phyloP scores from a whole-genome alignment of 2,329 filamentous ascomycete genomes.

The Sporothrix inflata region DNA sequence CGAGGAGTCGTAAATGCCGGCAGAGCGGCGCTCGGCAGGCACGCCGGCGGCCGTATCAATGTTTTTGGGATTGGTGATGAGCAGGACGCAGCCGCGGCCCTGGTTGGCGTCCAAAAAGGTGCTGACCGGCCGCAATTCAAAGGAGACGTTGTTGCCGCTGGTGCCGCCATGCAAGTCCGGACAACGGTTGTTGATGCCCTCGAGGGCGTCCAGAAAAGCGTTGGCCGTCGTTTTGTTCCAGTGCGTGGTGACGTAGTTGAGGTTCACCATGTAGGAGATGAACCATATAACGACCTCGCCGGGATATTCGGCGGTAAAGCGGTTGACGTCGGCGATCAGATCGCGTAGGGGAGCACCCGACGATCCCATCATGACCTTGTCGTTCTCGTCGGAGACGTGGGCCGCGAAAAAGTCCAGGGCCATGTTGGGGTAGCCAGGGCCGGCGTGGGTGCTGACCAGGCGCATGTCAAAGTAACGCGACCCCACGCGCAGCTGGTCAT shows the following conservation, averaged over 20 bases:
- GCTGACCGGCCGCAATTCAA: no score
- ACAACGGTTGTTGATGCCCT: not conserved
- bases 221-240: not conserved
- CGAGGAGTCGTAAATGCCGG: not conserved
- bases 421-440: no score
- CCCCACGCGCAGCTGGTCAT: constrained; percentile 50
- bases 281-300: not conserved
- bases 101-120: no score
- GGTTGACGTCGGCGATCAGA: not conserved
- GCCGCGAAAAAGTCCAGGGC: not conserved
- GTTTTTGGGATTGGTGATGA: no score
- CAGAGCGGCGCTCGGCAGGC: no score
- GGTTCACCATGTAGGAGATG: not conserved
- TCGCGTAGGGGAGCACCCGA: not conserved
- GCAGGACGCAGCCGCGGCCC: no score
- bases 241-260: not conserved
- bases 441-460: constrained; percentile 42
- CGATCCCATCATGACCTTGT: not conserved
- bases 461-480: constrained; percentile 54
- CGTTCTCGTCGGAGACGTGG: not conserved
- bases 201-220: not conserved
- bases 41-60: no score
- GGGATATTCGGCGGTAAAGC: not conserved
- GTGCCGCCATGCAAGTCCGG: not conserved
- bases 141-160: no score